A percentile compares a stretch with the other conserved stretches of the same genome.
These are phyloP conservation scores for Chalciporus sphaerocephalus DNA, from an alignment of 768 basidiomycete species.

Conservation along the genomic window DNA sequence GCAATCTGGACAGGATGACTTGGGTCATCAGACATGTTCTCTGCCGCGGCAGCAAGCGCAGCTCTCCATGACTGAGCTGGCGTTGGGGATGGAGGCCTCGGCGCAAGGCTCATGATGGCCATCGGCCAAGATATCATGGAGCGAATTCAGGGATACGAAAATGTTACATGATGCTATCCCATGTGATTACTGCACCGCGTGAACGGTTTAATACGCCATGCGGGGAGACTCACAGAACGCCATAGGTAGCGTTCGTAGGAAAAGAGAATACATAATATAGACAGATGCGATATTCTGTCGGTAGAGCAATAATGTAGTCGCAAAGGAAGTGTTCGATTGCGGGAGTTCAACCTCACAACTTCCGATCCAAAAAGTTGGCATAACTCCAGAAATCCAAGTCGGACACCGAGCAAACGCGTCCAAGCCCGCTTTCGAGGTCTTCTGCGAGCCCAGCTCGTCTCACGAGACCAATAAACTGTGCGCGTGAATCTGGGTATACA, in stretches of 20 bases:
- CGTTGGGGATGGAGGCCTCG: slow-evolving; percentile 1
- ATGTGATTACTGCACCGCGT: slow-evolving; percentile 6
- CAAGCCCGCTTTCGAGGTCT: slow-evolving; percentile 23
- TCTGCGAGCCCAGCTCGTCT: slow-evolving; percentile 41
- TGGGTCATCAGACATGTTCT: slow-evolving; percentile 30
- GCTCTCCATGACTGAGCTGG: slow-evolving; percentile 1
- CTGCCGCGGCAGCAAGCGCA: neutral
- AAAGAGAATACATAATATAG: neutral
- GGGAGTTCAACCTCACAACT: slow-evolving; percentile 6
- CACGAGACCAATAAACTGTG: slow-evolving; percentile 56
- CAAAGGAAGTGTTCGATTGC: neutral
- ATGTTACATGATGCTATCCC: neutral
- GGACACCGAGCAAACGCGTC: slow-evolving; percentile 28
- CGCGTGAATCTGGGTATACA: slow-evolving; percentile 73
- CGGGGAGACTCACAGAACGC: no score
- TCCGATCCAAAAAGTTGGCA: slow-evolving; percentile 19
- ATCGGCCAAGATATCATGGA: neutral
- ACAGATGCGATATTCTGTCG: neutral
- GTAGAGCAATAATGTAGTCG: no score
- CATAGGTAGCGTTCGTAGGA: neutral
- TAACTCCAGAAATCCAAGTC: slow-evolving; percentile 74
- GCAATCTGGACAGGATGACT: slow-evolving; percentile 55
- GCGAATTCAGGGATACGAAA: neutral
- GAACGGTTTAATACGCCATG: no score
- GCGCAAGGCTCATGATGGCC: slow-evolving; percentile 1